Base-by-base conservation (phyloP, 2,329 filamentous ascomycete genomes). In the Cercospora berteroae region DNA sequence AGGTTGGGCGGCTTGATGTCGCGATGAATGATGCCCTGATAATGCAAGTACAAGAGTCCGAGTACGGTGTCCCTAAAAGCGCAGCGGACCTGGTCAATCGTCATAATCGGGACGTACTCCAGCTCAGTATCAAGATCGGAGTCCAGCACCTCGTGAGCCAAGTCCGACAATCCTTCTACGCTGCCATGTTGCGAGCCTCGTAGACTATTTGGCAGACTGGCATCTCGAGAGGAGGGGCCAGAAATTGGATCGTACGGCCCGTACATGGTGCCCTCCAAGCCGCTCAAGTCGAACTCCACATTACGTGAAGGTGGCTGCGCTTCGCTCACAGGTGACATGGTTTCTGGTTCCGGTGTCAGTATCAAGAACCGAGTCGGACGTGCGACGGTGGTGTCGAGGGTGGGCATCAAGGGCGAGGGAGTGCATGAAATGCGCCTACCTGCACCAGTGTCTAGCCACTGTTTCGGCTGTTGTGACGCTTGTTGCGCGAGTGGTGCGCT, bases 1-100 rank as follows among this genome's bases (percentile, higher is more conserved):
- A 99, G 85, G 77, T 98, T 98, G 42, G 94, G 94, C 18, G 83
- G 83, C 71, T 84, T 84, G 76, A 84, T 84, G 70, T 84, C 82
- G 52, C 82, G 80, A 68, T 84, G 82, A 13, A 83, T 80, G 70
- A 84, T 82, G n/a, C 81, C 81, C 70, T 85, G 83, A 67, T 81
- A 83, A 72, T 85, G 83, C 8, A 99, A 85, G 77, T 98, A 99
- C 77, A 99, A 94, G 20, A 99, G 82, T 4, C 95, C 95, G 42
- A 98, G 84, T 2, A 99, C 89, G 0, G 94, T 97, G 78, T 99
- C 95, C 71, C 94, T 87, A 79, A 99, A 98, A 0, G 92, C 91
- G 42, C 88, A 88, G 31, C 94, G 89, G 13, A 94, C 91, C 77
- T 94, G 89, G 27, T 90, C 87, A 39, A 97, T 85, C 0, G 94